Evolutionary conservation across 169 alveolate genomes (phyloP).

Genomic region (Eimeria necatrix): DNA sequence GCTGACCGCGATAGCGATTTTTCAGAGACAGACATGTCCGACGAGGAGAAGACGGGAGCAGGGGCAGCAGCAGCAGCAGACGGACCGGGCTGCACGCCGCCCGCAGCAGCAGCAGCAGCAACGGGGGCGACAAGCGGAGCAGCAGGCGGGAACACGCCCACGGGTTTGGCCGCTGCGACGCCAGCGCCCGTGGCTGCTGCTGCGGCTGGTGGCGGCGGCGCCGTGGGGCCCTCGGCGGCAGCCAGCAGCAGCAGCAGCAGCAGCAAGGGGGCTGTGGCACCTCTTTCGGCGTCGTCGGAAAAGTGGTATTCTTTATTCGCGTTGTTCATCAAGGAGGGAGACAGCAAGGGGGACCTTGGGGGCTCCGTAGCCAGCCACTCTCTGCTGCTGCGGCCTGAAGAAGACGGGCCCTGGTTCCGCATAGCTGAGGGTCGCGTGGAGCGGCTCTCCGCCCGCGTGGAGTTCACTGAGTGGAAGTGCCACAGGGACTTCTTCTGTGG

Average conservation of each 20-base stretch:
- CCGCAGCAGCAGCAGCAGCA: neutral
- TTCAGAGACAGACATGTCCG: neutral
- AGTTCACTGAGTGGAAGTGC: conserved; percentile 95
- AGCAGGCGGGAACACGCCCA: neutral
- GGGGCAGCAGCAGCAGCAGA: conserved; percentile 37
- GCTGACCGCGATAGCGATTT: conserved; percentile 10
- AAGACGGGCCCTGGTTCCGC: conserved; percentile 94
- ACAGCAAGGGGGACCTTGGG: conserved; percentile 81
- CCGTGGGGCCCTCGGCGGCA: neutral
- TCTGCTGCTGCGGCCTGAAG: conserved; percentile 92
- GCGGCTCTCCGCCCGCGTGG: conserved; percentile 88
- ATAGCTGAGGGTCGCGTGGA: conserved; percentile 91
- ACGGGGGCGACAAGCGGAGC: neutral
- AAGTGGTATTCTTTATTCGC: conserved; percentile 92
- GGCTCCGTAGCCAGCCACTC: conserved; percentile 83
- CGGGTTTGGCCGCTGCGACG: conserved; percentile 6
- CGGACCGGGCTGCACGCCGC: conserved; percentile 3
- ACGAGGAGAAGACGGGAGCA: neutral
- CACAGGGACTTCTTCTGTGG: conserved; percentile 94
- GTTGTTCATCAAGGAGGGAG: conserved; percentile 89
- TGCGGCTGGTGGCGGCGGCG: too few relatives aligned
- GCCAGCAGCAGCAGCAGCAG: neutral
- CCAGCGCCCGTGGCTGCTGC: neutral
- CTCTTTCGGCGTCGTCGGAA: conserved; percentile 53
- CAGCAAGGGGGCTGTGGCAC: conserved; percentile 34